Percentiles rank a stretch among this genome's conserved stretches.
These are phyloP conservation scores for Alternaria sp. DNA, from an alignment of 2,329 filamentous ascomycete genomes.

Conservation along the genomic window DNA sequence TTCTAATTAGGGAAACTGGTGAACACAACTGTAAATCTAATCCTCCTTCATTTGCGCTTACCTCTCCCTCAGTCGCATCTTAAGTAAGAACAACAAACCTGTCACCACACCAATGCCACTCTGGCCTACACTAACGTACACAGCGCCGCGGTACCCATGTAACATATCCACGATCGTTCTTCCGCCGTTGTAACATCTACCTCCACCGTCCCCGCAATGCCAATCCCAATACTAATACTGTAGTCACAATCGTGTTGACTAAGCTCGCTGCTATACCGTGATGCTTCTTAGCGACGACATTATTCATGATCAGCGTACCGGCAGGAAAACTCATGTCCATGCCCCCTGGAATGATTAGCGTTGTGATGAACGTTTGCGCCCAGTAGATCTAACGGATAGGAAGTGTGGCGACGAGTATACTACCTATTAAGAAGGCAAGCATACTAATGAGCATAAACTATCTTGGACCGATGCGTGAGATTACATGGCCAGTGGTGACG, in stretches of 20 bases:
- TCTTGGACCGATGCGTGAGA: slow-evolving; percentile 39
- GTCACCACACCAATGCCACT: slow-evolving; percentile 40
- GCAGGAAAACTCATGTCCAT: slow-evolving; percentile 57
- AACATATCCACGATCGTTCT: slow-evolving; percentile 40
- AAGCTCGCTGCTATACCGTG: slow-evolving; percentile 55
- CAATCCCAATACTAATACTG: slow-evolving; percentile 54
- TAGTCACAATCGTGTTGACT: slow-evolving; percentile 56
- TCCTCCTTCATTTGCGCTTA: neutral
- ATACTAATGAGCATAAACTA: slow-evolving; percentile 48
- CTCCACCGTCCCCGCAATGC: slow-evolving; percentile 56
- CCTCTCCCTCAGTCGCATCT: slow-evolving; percentile 26
- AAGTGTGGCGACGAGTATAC: slow-evolving; percentile 52
- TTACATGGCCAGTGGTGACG: slow-evolving; percentile 42
- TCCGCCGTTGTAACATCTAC: slow-evolving; percentile 48
- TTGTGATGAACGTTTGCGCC: slow-evolving; percentile 49
- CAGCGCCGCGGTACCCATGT: slow-evolving; percentile 51
- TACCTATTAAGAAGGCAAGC: slow-evolving; percentile 46
- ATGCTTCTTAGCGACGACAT: slow-evolving; percentile 51
- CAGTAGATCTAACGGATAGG: slow-evolving; percentile 56
- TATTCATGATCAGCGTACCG: slow-evolving; percentile 52
- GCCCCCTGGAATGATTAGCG: slow-evolving; percentile 49
- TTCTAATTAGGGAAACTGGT: neutral
- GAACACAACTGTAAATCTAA: neutral
- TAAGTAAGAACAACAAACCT: slow-evolving; percentile 36
- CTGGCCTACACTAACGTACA: slow-evolving; percentile 53